Percentiles rank a stretch among this genome's conserved stretches.
Evolutionary conservation across 176 grass and related monocot species (phyloP).

Genomic region (Tillandsia fasciculata): DNA sequence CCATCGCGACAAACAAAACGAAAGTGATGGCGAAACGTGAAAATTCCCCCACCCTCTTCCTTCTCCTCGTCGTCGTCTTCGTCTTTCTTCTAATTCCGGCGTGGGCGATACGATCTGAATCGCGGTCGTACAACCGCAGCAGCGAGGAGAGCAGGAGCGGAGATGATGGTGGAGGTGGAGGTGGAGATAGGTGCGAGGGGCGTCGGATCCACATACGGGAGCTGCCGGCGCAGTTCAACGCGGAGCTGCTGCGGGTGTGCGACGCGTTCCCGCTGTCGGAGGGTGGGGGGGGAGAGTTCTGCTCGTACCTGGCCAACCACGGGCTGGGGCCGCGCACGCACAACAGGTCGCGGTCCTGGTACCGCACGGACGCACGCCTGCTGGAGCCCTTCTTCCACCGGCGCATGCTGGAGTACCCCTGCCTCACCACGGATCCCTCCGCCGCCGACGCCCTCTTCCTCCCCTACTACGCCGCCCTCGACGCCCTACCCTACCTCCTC

Average conservation of each 20-base stretch:
- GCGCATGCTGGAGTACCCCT: slow-evolving; percentile 37
- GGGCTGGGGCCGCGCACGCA: slow-evolving; percentile 53
- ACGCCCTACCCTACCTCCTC: slow-evolving; percentile 51
- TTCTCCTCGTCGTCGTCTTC: too few species aligned
- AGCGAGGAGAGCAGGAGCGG: too few species aligned
- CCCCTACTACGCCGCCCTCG: slow-evolving; percentile 73
- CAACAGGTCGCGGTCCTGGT: slow-evolving; percentile 42
- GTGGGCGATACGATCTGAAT: too few species aligned
- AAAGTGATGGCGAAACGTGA: too few species aligned
- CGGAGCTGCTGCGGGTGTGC: slow-evolving; percentile 42
- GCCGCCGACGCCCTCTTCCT: slow-evolving; percentile 59
- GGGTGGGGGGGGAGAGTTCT: slow-evolving; percentile 23
- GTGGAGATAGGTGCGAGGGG: slow-evolving; percentile 11
- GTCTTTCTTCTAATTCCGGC: too few species aligned
- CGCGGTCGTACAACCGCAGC: too few species aligned
- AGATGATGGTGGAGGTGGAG: not conserved
- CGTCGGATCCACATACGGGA: slow-evolving; percentile 51
- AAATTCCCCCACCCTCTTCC: too few species aligned
- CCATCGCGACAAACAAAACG: too few species aligned
- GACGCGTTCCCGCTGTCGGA: slow-evolving; percentile 48
- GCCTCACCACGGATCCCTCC: slow-evolving; percentile 31
- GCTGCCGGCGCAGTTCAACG: slow-evolving; percentile 43
- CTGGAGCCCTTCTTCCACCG: slow-evolving; percentile 66
- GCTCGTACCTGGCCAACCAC: slow-evolving; percentile 46
- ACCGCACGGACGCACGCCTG: slow-evolving; percentile 53